These are phyloP conservation scores for Aspergillus phoenicis DNA, from an alignment of 2,329 filamentous ascomycete species.

Conservation along the genomic window DNA sequence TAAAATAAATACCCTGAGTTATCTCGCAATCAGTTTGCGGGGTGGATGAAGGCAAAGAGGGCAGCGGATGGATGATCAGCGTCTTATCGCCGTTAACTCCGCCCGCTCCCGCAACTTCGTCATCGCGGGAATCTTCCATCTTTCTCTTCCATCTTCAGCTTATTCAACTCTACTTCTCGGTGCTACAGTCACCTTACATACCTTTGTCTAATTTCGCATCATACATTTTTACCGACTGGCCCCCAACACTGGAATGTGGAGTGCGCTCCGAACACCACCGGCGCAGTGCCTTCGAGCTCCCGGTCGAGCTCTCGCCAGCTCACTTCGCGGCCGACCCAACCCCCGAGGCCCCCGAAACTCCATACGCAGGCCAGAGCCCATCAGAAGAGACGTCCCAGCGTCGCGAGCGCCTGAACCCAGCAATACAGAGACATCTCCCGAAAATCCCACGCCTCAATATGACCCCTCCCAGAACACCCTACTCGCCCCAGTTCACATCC, in stretches of 20 bases:
- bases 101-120: not conserved
- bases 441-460: slow-evolving; percentile 49
- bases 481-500: slow-evolving; percentile 62
- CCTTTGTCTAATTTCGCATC: not conserved
- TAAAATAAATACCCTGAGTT: too few species aligned
- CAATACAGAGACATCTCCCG: slow-evolving; percentile 15
- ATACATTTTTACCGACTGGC: not conserved
- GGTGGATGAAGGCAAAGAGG: not conserved
- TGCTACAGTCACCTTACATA: not conserved
- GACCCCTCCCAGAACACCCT: slow-evolving; percentile 51
- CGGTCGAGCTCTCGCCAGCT: slow-evolving; percentile 31
- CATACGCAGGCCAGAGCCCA: slow-evolving; percentile 29
- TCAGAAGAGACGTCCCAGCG: slow-evolving; percentile 13
- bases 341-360: slow-evolving; percentile 36
- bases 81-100: not conserved
- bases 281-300: slow-evolving; percentile 24
- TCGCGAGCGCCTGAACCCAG: slow-evolving; percentile 11
- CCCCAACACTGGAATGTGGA: slow-evolving; percentile 32
- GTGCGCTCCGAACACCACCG: slow-evolving; percentile 26
- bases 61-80: not conserved
- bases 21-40: too few species aligned
- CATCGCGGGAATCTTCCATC: not conserved
- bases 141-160: not conserved
- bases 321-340: slow-evolving; percentile 28
- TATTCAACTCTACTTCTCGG: not conserved